Base-by-base conservation (phyloP, 331 rosid genomes). In the Quercus phellos region DNA sequence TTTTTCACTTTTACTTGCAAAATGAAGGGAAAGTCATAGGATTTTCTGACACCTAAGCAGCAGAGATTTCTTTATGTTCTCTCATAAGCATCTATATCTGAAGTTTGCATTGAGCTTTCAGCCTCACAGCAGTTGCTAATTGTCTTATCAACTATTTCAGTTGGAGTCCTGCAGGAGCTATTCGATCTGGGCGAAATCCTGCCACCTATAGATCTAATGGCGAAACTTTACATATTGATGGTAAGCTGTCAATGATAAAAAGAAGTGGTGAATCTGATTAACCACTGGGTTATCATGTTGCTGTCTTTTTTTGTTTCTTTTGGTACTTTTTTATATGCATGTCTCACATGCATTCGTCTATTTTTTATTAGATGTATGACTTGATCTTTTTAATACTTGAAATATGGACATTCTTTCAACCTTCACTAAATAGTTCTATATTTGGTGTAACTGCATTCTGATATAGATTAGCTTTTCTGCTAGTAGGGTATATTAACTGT, bases 91-190 rank as follows among this genome's bases (percentile, higher is more conserved):
- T 6, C 4, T 32, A 30, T 30, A 30, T 7, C 42, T 29, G 24
- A 71, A 38, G 43, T 38, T 38, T 38, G 43, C 12, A 59, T 63
- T 73, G 30, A 53, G 50, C 17, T 24, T 70, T 78, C 38, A 72
- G 55, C 61, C 22, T 29, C 73, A 51, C 68, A 70, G 38, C 59
- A 70, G 81, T 26, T 74, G 77, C 83, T 85, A 56, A 84, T 81
- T 72, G 9, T 69, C 16, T 80, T 78, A 53, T 72, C 76, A 51
- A 75, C 70, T 75, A 24, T 90, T 80, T 82, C 90, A 95, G 99
- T 83, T 95, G 98, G 99, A 92, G 32, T 83, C 99, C 98, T 77
- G 86, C 93, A 26, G 99, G 93, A 79, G 98, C 99, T 83, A 90
- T 95, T 84, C 91, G 93, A 87, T 77, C 88, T 73, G 99, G 99